phyloP scores from a whole-genome alignment of 2,329 filamentous ascomycete species.

The Mycosphaerelloides madeirae region DNA sequence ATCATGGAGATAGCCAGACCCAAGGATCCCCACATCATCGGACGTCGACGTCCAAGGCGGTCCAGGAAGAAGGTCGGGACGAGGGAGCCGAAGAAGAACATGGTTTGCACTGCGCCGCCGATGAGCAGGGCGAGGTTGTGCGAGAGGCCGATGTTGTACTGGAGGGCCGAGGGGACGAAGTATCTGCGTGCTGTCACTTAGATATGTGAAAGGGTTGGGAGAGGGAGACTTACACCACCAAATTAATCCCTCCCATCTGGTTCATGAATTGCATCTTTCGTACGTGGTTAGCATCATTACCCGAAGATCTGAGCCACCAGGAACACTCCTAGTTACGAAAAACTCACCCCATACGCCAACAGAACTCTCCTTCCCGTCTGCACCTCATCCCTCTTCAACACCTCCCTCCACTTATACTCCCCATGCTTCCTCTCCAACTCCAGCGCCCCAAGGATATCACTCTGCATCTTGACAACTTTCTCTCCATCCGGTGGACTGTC shows the following conservation, averaged over 20 bases:
- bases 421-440: constrained; percentile 35
- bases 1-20: constrained; percentile 38
- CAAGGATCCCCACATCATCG: constrained; percentile 34
- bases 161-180: constrained; percentile 43
- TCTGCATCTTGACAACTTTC: constrained; percentile 29
- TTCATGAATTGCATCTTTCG: constrained; percentile 30
- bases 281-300: no score
- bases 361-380: constrained; percentile 39
- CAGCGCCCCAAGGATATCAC: constrained; percentile 35
- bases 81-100: constrained; percentile 42
- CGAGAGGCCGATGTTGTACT: constrained; percentile 44
- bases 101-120: constrained; percentile 42
- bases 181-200: constrained; percentile 25
- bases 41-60: constrained; percentile 33
- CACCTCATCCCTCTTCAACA: constrained; percentile 38
- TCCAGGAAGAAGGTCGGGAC: constrained; percentile 46
- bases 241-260: constrained; percentile 33
- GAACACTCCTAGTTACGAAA: no score
- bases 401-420: constrained; percentile 37
- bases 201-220: no score
- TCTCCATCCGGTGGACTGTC: constrained; percentile 24
- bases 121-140: constrained; percentile 44
- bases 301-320: no score
- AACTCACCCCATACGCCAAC: constrained; percentile 26
- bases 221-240: constrained; percentile 32